Percentiles rank a stretch among this genome's conserved stretches.
These are phyloP conservation scores for Xylogone sp. DNA, from an alignment of 2,329 filamentous ascomycete genomes.

Conservation along the genomic window DNA sequence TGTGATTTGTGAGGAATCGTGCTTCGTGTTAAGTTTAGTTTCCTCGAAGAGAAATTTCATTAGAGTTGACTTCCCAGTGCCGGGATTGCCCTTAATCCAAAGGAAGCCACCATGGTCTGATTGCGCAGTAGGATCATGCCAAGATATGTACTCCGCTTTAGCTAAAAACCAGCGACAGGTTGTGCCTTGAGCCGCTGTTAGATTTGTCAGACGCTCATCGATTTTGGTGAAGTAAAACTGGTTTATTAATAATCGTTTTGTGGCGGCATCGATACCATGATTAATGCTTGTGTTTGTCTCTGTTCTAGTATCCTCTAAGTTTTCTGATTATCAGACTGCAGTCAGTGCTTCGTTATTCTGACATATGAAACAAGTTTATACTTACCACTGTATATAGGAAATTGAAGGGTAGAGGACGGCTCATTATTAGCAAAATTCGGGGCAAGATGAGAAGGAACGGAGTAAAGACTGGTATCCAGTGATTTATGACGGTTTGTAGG, in stretches of 20 bases:
- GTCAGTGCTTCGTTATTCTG: slow-evolving; percentile 1
- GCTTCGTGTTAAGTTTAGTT: slow-evolving; percentile 13
- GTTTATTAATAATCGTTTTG: slow-evolving; percentile 24
- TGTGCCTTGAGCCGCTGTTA: slow-evolving; percentile 32
- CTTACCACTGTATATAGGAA: neutral
- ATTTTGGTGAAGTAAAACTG: slow-evolving; percentile 36
- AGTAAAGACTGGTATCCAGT: slow-evolving; percentile 1
- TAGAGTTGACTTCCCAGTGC: slow-evolving; percentile 41
- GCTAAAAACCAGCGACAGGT: slow-evolving; percentile 40
- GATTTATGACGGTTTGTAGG: slow-evolving; percentile 12
- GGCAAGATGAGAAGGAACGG: neutral
- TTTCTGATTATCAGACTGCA: slow-evolving; percentile 2
- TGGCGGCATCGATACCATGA: slow-evolving; percentile 8
- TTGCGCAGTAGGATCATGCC: slow-evolving; percentile 30
- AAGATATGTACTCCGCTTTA: slow-evolving; percentile 29
- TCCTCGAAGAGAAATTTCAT: slow-evolving; percentile 35
- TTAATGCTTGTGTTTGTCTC: neutral
- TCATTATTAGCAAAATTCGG: slow-evolving; percentile 2
- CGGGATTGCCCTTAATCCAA: slow-evolving; percentile 45
- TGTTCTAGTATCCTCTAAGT: neutral
- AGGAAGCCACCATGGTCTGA: slow-evolving; percentile 35
- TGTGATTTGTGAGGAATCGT: slow-evolving; percentile 13
- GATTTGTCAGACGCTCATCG: slow-evolving; percentile 30
- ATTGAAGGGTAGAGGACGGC: slow-evolving; percentile 2
- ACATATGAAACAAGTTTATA: slow-evolving; percentile 3